Conservation (phyloP, 176 grass and related monocot species). For the Tillandsia leiboldiana region DNA sequence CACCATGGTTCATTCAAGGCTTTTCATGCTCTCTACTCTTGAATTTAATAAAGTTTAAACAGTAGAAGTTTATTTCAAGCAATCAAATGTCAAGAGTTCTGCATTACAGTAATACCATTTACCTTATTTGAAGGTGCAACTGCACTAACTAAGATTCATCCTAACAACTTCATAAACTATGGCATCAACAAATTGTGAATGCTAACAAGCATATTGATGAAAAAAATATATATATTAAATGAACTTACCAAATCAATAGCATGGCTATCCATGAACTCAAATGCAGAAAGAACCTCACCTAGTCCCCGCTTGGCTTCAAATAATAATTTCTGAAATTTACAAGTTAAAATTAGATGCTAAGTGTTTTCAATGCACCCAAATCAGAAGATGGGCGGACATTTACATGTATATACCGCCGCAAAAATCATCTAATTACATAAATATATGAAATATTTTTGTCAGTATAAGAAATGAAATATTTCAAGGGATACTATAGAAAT, state of each 20-base stretch:
- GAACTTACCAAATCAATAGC: constrained; percentile 76
- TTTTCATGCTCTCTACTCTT: no score
- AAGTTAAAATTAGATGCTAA: constrained; percentile 7
- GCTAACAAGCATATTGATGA: constrained; percentile 1
- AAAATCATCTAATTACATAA: background rate
- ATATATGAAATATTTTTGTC: no score
- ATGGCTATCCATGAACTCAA: constrained; percentile 95
- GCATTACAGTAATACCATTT: no score
- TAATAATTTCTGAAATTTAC: constrained; percentile 67
- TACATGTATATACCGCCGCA: background rate
- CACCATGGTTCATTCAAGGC: no score
- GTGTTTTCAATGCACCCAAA: no score
- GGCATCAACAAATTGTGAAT: background rate
- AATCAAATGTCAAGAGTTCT: no score
- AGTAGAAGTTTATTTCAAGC: no score
- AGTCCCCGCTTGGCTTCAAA: constrained; percentile 70
- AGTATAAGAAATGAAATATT: background rate
- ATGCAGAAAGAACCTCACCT: constrained; percentile 89
- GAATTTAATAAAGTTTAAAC: no score
- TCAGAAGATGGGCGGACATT: no score
- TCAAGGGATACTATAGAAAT: background rate
- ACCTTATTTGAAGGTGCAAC: no score
- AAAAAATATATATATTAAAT: background rate
- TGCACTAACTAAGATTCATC: no score
- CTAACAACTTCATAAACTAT: no score